phyloP scores from a whole-genome alignment of 2,329 filamentous ascomycete genomes.

The Fusarium virguliforme region DNA sequence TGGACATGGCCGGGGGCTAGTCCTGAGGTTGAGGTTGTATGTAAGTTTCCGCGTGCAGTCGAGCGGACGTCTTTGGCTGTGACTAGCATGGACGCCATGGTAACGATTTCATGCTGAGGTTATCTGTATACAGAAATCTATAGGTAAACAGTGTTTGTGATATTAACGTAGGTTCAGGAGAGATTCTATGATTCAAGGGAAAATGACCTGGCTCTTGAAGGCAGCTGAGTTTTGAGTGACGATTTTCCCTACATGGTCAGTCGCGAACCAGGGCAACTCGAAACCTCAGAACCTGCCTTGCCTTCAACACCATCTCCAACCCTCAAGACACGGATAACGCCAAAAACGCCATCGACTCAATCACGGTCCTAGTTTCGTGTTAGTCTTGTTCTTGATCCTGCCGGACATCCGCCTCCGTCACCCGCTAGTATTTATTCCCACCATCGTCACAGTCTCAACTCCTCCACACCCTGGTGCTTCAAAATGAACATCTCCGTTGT shows the following conservation, averaged over 20 bases:
- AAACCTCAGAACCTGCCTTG: background rate
- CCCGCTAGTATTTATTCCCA: constrained; percentile 10
- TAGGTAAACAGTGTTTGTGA: background rate
- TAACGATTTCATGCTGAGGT: background rate
- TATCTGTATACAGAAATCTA: background rate
- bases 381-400: constrained; percentile 19
- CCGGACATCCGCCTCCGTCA: constrained; percentile 44
- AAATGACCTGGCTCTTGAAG: background rate
- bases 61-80: constrained; percentile 60
- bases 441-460: constrained; percentile 2
- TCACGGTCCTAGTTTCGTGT: background rate
- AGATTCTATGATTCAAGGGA: background rate
- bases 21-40: constrained; percentile 66
- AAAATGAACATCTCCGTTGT: background rate
- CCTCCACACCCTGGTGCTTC: constrained; percentile 17
- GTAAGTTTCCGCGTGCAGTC: constrained; percentile 59
- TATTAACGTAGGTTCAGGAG: background rate
- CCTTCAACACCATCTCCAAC: background rate
- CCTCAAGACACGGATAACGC: background rate
- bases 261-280: constrained; percentile 8
- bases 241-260: background rate
- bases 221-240: background rate
- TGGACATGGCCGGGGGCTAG: constrained; percentile 71
- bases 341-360: background rate
- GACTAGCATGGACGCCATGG: constrained; percentile 2